Evolutionary conservation across 768 basidiomycete genomes (phyloP), one percentile per base, ranked within the genome.

Genomic region (Mycena maculata): DNA sequence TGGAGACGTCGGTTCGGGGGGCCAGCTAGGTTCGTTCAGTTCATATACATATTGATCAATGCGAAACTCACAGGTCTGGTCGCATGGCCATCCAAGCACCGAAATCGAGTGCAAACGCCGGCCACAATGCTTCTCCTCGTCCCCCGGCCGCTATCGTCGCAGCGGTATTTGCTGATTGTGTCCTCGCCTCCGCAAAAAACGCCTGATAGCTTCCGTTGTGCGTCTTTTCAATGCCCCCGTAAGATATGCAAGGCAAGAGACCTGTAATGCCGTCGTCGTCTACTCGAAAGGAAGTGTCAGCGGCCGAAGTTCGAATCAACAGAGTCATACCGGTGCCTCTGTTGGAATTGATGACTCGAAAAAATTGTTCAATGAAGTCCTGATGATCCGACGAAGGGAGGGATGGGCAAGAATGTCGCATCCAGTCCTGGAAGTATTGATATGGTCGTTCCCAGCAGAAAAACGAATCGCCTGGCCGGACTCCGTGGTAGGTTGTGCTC

Each of bases 381-480:
- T 31, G 12, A 13, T 10, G 4, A 4, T 25, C 57, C 45, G 1
- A 33, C n/a, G 42, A 48, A 28, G 30, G 1, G 0, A 48, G 18
- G 7, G 30, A 25, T 2, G 31, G 3, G 42, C 25, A 30, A 8
- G 54, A 55, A 30, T 16, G 3, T 12, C 31, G 16, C 27, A 48
- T 33, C 57, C 57, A 59, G 22, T 1, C 4, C 23, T 59, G 31
- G 13, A 59, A 59, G 57, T 59, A 59, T 47, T 13, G 42, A 23
- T 59, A 47, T 22, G 57, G 57, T 15, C 57, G 44, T 23, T 59
- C 57, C 57, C 57, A 59, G 57, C 57, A 59, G 20, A 59, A 59
- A 12, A 59, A 28, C 10, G 55, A 27, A 27, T 42, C 25, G 3
- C 55, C 39, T 2, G 16, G 8, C 18, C 28, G 22, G 7, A 30